These are phyloP conservation scores for Annulohypoxylon moriforme DNA, from an alignment of 495 filamentous ascomycete species.

Conservation along the genomic window DNA sequence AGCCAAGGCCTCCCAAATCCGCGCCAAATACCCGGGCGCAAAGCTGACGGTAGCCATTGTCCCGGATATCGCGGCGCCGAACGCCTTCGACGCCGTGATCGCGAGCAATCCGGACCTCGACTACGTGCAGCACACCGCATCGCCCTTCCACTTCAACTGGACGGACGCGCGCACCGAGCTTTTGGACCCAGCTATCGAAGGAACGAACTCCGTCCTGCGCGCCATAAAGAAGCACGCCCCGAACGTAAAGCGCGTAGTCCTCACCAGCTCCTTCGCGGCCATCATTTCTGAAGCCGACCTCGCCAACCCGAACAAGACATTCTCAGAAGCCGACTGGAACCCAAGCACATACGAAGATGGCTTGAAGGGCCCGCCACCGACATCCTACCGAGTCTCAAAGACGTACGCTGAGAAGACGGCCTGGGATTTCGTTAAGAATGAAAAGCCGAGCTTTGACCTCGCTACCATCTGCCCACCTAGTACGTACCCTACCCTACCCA, in stretches of 20 bases:
- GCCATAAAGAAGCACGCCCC: slow-evolving; percentile 81
- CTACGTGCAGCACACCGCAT: slow-evolving; percentile 88
- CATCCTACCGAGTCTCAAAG: slow-evolving; percentile 78
- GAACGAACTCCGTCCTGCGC: slow-evolving; percentile 82
- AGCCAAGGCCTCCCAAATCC: slow-evolving; percentile 81
- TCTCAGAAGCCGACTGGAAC: slow-evolving; percentile 84
- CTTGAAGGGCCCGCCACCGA: slow-evolving; percentile 63
- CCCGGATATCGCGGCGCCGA: slow-evolving; percentile 79
- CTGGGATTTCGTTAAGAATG: slow-evolving; percentile 67
- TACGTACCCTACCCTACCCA: background rate
- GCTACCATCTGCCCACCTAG: slow-evolving; percentile 71
- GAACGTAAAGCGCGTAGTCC: slow-evolving; percentile 80
- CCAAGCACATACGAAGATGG: slow-evolving; percentile 77
- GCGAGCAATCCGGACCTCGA: slow-evolving; percentile 82
- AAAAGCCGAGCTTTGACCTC: slow-evolving; percentile 69
- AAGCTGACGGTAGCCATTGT: slow-evolving; percentile 83
- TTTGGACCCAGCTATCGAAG: slow-evolving; percentile 84
- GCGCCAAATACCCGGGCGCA: slow-evolving; percentile 70
- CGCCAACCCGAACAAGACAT: slow-evolving; percentile 62
- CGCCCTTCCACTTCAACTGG: slow-evolving; percentile 81
- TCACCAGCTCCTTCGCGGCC: slow-evolving; percentile 88
- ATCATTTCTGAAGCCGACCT: slow-evolving; percentile 65
- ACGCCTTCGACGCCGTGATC: slow-evolving; percentile 80
- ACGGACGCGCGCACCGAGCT: slow-evolving; percentile 82
- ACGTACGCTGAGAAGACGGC: slow-evolving; percentile 66